Percentiles rank a stretch among this genome's conserved stretches.
phyloP scores from a whole-genome alignment of 1,284 basidiomycete species.

The Fomes fomentarius region DNA sequence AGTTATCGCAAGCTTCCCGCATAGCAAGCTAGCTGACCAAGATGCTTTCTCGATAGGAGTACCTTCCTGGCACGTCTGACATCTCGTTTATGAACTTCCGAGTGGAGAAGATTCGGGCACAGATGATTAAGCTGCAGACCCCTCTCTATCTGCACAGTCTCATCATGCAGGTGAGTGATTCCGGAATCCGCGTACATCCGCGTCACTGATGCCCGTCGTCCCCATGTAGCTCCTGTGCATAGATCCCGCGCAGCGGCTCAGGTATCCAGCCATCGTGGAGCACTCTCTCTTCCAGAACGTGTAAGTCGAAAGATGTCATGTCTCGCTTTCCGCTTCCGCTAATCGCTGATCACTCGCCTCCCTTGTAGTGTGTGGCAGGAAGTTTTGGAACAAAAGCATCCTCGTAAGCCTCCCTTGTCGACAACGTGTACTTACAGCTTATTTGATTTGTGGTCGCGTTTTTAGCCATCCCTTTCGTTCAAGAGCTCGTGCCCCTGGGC shows the following conservation, averaged over 20 bases:
- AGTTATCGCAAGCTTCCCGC: not conserved
- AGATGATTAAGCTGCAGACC: not conserved
- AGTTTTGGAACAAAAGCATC: not conserved
- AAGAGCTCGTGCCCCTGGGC: not conserved
- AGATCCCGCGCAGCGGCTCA: not conserved
- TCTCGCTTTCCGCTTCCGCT: not conserved
- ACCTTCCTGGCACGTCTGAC: constrained; percentile 4
- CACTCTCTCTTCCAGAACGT: constrained; percentile 1
- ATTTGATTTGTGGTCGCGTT: not conserved
- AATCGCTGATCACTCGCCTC: not conserved
- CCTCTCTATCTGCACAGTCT: constrained; percentile 3
- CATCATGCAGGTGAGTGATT: constrained; percentile 13
- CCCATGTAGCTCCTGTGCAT: constrained; percentile 10
- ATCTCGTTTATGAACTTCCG: not conserved
- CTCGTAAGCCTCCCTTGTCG: constrained; percentile 2
- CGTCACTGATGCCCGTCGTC: no score
- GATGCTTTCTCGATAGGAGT: not conserved
- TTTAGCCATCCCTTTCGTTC: constrained; percentile 8
- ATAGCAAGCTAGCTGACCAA: not conserved
- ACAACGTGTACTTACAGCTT: no score
- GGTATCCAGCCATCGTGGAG: not conserved
- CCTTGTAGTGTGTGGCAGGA: constrained; percentile 11
- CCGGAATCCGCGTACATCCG: no score
- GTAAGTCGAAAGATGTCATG: not conserved
- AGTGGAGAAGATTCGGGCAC: not conserved